phyloP scores from a whole-genome alignment of 768 basidiomycete species.

The Termitomyces sp. region DNA sequence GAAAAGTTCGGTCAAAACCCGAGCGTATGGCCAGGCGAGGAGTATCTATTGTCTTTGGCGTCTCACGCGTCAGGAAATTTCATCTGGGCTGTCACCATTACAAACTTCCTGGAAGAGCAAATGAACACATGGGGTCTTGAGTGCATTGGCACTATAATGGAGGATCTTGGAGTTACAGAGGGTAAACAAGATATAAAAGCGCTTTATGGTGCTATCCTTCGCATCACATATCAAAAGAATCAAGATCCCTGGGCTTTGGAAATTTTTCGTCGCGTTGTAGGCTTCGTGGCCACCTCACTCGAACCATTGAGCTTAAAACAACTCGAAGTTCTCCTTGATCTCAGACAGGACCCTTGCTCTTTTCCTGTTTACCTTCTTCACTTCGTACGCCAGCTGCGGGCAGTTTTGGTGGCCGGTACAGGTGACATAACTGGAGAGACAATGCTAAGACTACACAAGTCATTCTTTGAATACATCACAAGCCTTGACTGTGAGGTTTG shows the following conservation, averaged over 20 bases:
- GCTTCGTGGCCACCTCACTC: background rate
- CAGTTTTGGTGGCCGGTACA: background rate
- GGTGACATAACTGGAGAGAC: background rate
- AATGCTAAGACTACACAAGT: background rate
- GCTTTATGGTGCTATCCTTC: slow-evolving; percentile 9
- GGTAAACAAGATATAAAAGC: slow-evolving; percentile 10
- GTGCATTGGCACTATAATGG: slow-evolving; percentile 8
- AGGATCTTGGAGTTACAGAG: background rate
- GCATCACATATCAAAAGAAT: background rate
- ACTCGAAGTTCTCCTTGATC: background rate
- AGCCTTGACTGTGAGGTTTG: background rate
- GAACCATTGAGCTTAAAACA: background rate
- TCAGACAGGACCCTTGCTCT: background rate
- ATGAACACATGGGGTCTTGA: slow-evolving; percentile 8
- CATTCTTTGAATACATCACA: slow-evolving; percentile 5
- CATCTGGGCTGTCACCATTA: slow-evolving; percentile 13
- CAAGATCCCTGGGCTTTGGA: background rate
- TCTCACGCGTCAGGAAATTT: slow-evolving; percentile 12
- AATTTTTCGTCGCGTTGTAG: slow-evolving; percentile 4
- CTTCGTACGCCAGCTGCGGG: slow-evolving; percentile 1
- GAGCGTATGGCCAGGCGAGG: slow-evolving; percentile 9
- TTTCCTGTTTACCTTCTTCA: background rate
- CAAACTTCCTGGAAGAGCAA: slow-evolving; percentile 8
- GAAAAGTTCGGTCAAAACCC: slow-evolving; percentile 4
- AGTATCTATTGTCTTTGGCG: background rate